Evolutionary conservation across 768 basidiomycete species (phyloP), one percentile per base, ranked within the genome.

Genomic region (Lactifluus piperatus): DNA sequence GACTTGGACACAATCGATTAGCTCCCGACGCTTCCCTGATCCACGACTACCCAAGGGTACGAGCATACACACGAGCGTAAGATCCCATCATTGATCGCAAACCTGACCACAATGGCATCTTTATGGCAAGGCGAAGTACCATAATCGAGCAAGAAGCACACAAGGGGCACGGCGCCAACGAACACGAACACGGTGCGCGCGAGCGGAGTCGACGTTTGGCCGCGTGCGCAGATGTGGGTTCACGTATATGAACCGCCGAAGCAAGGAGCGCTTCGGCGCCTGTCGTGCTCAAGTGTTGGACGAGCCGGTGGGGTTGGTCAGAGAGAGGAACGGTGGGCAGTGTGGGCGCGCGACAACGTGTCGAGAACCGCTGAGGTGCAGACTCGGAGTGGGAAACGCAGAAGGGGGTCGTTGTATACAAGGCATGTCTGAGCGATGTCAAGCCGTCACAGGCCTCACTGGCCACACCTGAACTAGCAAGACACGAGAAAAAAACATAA

Each of bases 161-260:
- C 75, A 8, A 97, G 79, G 3, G 84, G 82, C 1, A 77, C 55
- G 62, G 85, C 85, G 22, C 75, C 74, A 0, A 79, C 82, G 37
- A 84, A 76, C n/a, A n/a, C n/a, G n/a, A n/a, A n/a, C 1, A 92
- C 88, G 2, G 94, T 91, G 63, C 81, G 84, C 16, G 83, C 83
- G 41, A 97, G 81, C 0, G 87, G 85, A 81, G 69, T 94, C 82
- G 13, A 78, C 67, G 30, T 84, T 73, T 1, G 83, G 79, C 1
- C 65, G 56, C 7, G 18, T 4, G 24, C 77, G 65, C 18, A 78
- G 68, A 8, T 67, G 71, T 6, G 79, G 72, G 43, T 67, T 66
- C 24, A 68, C 59, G 65, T 79, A 83, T 18, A 91, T 72, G 64
- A 80, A 80, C 43, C 74, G 78, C 4, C 91, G 77, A 53, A 86